Base-by-base conservation (phyloP, 2,329 filamentous ascomycete genomes). In the Aspergillus fructus region DNA sequence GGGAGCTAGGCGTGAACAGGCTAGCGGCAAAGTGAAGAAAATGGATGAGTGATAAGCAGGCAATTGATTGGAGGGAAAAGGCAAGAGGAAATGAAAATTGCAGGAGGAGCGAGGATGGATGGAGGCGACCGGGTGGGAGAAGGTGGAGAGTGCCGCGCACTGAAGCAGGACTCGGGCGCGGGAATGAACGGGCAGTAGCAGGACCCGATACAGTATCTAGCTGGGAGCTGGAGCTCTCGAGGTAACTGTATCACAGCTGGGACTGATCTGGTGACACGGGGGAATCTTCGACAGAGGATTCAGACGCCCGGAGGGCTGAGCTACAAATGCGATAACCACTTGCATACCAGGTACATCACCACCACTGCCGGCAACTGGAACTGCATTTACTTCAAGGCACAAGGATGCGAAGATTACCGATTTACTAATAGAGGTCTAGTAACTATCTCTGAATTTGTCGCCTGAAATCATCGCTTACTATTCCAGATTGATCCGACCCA, bases 31-130 rank as follows among this genome's bases (percentile, higher is more conserved):
- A 42, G 57, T 51, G 45, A 57, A 51, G 39, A 49, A 51, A 50
- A 57, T 52, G 54, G 56, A 61, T 53, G 59, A 59, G 49, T 53
- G 52, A 59, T 56, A 61, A 56, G 58, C 55, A 56, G 55, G 34
- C 30, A 41, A 59, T 7, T 58, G 52, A 58, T 60, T 62, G 53
- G 58, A 50, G 59, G 52, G 47, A 47, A 54, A 55, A 55, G 54
- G 56, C 39, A 55, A 39, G 42, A 51, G 21, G 27, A 21, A 57
- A 61, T 57, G 51, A 41, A 58, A 57, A 51, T 53, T 41, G n/a
- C 34, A 40, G 49, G 37, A 47, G 41, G 41, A 43, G 33, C 48
- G 47, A 51, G 43, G 39, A 52, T 39, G 50, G 13, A 56, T 50
- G 53, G 53, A 60, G 42, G 47, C 43, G 49, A 55, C 55, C 41